Evolutionary conservation across 129 eudicot genomes (phyloP), one percentile per base, ranked within the genome.

Genomic region (Calendula officinalis): DNA sequence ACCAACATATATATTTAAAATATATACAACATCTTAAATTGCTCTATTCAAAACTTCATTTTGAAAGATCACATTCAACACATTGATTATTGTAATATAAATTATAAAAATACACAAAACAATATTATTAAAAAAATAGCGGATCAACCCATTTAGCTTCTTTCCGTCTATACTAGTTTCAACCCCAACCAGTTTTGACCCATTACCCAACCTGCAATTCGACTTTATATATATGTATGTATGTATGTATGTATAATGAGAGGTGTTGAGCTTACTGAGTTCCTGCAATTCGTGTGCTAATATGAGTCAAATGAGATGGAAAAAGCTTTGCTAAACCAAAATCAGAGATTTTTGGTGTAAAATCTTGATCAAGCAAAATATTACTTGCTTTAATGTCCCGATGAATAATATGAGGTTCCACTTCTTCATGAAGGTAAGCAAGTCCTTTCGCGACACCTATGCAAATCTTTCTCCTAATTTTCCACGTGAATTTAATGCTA

Each of bases 381-480:
- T 91, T 91, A 79, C 97, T 87, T 47, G 97, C 87, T 64, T 90
- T 90, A 11, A 90, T 90, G 59, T 90, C 97, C 72, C 97, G 84
- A 22, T 91, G 97, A 72, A 91, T 75, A 49, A 91, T 67, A 82
- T 62, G 87, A 46, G 97, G 97, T 43, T 72, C 71, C 49, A 84
- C 73, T 75, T 80, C 96, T 60, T 87, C 97, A 62, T 91, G 97
- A 60, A 91, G 97, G 69, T 77, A 90, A 4, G 83, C 77, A 58
- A 90, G 92, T 62, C 97, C 97, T 53, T 72, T 65, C 64, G 95
- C 94, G 16, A 87, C 74, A 39, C 91, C 96, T 60, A 82, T 82
- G 76, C 95, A 82, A 52, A 91, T 87, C 63, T 78, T 66, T 54
- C 68, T 81, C 63, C 97, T 69, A 50, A 53, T 72, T 47, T 71